A percentile compares a stretch with the other conserved stretches of the same genome.
These are phyloP conservation scores for Globisporangium sylvaticum DNA, from an alignment of 352 stramenopile genomes.

Conservation along the genomic window DNA sequence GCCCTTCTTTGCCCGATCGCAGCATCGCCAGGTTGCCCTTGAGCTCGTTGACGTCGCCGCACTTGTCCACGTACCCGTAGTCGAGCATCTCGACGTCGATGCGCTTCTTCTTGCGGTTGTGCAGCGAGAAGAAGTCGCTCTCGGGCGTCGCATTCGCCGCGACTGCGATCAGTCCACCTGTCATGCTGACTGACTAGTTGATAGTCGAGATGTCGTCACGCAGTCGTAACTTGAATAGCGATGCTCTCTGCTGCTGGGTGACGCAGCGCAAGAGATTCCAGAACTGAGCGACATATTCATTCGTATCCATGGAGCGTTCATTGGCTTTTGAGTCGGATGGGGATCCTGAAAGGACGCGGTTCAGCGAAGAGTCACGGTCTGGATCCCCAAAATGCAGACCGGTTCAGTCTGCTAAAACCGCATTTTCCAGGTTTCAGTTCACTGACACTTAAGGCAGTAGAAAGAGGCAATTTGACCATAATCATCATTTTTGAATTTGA, in stretches of 20 bases:
- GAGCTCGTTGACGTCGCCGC: constrained; percentile 78
- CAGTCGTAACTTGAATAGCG: neutral
- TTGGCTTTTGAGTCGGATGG: neutral
- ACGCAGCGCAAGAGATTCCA: neutral
- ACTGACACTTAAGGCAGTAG: too few relatives aligned
- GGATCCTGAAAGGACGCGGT: constrained; percentile 14
- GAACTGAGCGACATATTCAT: neutral
- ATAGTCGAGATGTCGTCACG: neutral
- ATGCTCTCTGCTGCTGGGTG: neutral
- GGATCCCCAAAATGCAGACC: neutral
- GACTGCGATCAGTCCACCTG: neutral
- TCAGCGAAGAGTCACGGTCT: constrained; percentile 3
- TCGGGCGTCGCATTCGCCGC: constrained; percentile 17
- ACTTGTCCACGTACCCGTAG: constrained; percentile 88
- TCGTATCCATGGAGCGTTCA: neutral
- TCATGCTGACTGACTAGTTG: constrained; percentile 1
- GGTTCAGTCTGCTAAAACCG: neutral
- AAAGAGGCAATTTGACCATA: neutral
- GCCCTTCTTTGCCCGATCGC: constrained; percentile 85
- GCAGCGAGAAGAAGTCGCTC: constrained; percentile 74
- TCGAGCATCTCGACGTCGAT: constrained; percentile 90
- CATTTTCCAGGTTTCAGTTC: neutral
- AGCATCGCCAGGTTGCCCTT: constrained; percentile 84
- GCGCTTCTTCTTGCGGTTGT: constrained; percentile 61
- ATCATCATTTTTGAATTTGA: neutral